Evolutionary conservation across 805 yeast genomes (phyloP).

Genomic region (Dipodascopsis uninucleata): DNA sequence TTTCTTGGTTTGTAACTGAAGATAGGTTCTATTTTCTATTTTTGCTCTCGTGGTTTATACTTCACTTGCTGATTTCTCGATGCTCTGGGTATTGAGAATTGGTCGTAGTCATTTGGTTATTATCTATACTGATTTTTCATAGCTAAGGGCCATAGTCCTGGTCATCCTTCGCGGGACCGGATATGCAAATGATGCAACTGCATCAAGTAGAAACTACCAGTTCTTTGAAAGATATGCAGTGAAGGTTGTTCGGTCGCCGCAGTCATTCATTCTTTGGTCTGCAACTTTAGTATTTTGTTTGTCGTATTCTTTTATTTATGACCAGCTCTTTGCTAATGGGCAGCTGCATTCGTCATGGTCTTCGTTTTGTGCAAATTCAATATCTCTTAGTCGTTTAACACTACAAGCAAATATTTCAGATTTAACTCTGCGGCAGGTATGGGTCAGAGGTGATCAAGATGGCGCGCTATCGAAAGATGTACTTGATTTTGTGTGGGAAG

Average conservation of each 20-base stretch:
- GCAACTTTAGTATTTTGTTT: conserved; percentile 45
- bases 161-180: conserved; percentile 23
- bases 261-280: conserved; percentile 48
- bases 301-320: conserved; percentile 49
- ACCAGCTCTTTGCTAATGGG: conserved; percentile 31
- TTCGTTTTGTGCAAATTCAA: conserved; percentile 24
- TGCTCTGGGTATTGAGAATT: too few relatives aligned
- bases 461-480: conserved; percentile 39
- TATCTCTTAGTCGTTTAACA: conserved; percentile 4
- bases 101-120: too few relatives aligned
- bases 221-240: conserved; percentile 25
- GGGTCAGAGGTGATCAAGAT: conserved; percentile 36
- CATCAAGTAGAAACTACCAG: conserved; percentile 10
- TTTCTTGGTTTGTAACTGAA: too few relatives aligned
- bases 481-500: conserved; percentile 36
- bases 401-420: conserved; percentile 16
- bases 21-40: too few relatives aligned
- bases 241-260: conserved; percentile 40
- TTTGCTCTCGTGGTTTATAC: too few relatives aligned
- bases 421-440: conserved; percentile 37
- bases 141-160: conserved; percentile 27
- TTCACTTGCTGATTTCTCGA: too few relatives aligned
- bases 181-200: conserved; percentile 21
- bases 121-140: background rate
- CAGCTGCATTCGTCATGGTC: conserved; percentile 17